Evolutionary conservation across 129 eudicot species (phyloP), one percentile per base, ranked within the genome.

Genomic region (Escallonia rubra): DNA sequence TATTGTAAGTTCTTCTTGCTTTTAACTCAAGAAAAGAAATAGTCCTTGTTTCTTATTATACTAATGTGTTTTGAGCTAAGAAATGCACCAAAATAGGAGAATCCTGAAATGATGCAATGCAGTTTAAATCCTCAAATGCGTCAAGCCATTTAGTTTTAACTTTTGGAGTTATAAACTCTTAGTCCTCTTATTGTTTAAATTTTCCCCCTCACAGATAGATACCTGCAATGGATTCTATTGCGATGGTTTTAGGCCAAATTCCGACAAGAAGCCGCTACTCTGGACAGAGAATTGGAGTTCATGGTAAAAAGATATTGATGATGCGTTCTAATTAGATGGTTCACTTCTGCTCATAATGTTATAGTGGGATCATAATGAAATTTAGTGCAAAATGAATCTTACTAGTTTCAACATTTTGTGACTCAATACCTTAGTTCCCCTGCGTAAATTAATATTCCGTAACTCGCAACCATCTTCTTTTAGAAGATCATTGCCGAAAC

Each of bases 201-300:
- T 70, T 43, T 49, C 8, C 43, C 64, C 51, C 43, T 64, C 46
- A 59, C 95, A 93, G 99, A 85, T 93, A 61, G 94, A 93, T 80
- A 76, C 99, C 66, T 93, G 99, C 87, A 93, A 93, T 79, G 99
- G 88, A 63, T 93, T 86, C 78, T 93, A 93, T 69, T 93, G 99
- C 66, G 99, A 93, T 75, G 90, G 92, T 70, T 93, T 84, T 69
- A 76, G 64, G 78, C 96, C 99, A 46, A 93, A 93, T 73, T 86
- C 99, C 67, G 67, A 82, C 70, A 93, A 80, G 68, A 93, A 93
- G 67, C 99, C 99, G 46, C 72, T 61, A 12, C 49, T 93, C 64
- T 93, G 99, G 99, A 93, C 99, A 16, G 99, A 93, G 74, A 83
- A 93, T 56, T 93, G 99, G 99, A 95, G 80, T 82, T 96, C 96